A percentile compares a stretch with the other conserved stretches of the same genome.
Conservation (phyloP, 768 basidiomycete species). For the Suillus luteus region DNA sequence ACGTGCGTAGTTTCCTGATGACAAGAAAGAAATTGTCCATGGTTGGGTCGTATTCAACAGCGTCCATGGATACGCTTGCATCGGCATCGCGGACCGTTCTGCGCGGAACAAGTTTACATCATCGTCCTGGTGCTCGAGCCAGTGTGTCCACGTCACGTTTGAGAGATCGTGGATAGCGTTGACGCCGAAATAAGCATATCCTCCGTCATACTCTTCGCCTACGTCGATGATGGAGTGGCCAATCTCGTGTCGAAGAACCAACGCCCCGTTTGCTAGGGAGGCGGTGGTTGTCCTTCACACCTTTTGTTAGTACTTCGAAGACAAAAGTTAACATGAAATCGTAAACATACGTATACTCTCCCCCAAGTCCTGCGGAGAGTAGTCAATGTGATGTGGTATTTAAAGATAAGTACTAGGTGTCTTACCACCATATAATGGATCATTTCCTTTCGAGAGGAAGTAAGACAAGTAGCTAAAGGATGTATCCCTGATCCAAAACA, state of each 20-base stretch:
- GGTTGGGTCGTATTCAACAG: conserved; percentile 60
- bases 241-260: conserved; percentile 77
- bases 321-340: conserved; percentile 7
- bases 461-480: not conserved
- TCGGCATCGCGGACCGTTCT: conserved; percentile 73
- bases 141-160: conserved; percentile 66
- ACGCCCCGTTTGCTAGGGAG: conserved; percentile 69
- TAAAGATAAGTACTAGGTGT: not conserved
- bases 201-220: conserved; percentile 86
- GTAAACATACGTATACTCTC: conserved; percentile 68
- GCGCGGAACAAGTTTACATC: conserved; percentile 36
- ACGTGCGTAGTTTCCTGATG: conserved; percentile 63
- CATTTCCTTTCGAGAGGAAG: conserved; percentile 54
- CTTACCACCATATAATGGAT: conserved; percentile 77
- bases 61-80: conserved; percentile 78
- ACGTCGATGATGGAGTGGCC: conserved; percentile 79
- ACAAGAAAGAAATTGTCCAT: conserved; percentile 62
- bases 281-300: conserved; percentile 67
- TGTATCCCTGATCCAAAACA: not conserved
- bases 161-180: conserved; percentile 55
- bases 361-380: conserved; percentile 59
- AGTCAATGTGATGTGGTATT: not conserved
- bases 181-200: conserved; percentile 68
- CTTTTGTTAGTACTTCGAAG: not conserved
- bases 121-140: conserved; percentile 51